phyloP scores from a whole-genome alignment of 2,329 filamentous ascomycete species.

The Lizonia empirigonia region DNA sequence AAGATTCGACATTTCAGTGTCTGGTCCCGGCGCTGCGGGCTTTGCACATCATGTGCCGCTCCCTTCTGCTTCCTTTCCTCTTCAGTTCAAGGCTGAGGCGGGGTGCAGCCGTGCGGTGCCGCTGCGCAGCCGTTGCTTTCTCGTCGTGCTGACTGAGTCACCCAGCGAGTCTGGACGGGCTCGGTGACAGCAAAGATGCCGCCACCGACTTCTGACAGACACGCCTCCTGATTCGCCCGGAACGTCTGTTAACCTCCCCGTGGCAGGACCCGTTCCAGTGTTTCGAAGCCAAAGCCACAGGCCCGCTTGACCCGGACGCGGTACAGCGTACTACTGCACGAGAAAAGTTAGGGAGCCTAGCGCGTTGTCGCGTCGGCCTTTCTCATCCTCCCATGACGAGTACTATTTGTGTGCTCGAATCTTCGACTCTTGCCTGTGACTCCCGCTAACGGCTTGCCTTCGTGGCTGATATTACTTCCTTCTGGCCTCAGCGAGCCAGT shows the following conservation, averaged over 20 bases:
- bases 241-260: conserved; percentile 22
- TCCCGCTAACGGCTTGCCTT: conserved; percentile 36
- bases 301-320: conserved; percentile 18
- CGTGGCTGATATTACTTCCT: conserved; percentile 31
- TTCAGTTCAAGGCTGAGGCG: conserved; percentile 18
- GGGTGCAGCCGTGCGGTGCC: conserved; percentile 21
- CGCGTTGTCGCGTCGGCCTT: conserved; percentile 17
- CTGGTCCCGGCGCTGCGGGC: conserved; percentile 13
- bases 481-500: conserved; percentile 36
- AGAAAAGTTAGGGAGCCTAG: conserved; percentile 28
- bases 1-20: conserved; percentile 7
- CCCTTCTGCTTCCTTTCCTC: conserved; percentile 17
- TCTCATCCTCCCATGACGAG: conserved; percentile 30
- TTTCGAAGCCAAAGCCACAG: conserved; percentile 15
- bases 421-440: conserved; percentile 29
- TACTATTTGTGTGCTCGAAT: conserved; percentile 32
- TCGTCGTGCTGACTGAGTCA: conserved; percentile 34
- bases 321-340: conserved; percentile 22
- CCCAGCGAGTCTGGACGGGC: conserved; percentile 17
- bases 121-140: conserved; percentile 29
- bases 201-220: conserved; percentile 24
- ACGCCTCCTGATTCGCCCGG: conserved; percentile 25
- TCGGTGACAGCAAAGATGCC: conserved; percentile 28
- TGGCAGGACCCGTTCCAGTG: conserved; percentile 18
- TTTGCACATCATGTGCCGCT: conserved; percentile 26